Base-by-base conservation (phyloP, 495 filamentous ascomycete genomes). In the Corynascus novoguineensis region DNA sequence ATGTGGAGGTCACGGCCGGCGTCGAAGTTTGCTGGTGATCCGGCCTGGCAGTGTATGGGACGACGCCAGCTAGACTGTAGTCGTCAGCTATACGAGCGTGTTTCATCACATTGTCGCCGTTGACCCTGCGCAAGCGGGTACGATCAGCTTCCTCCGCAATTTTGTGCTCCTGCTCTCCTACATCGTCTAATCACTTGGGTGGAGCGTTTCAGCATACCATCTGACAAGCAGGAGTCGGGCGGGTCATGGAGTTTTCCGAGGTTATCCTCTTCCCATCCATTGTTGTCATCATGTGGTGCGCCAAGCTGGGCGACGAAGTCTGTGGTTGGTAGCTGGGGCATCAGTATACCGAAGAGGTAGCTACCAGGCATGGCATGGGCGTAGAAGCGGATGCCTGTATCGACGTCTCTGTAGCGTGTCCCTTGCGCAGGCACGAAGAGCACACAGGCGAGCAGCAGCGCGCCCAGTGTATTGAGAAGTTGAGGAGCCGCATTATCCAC, bases 301-400 rank as follows among this genome's bases (percentile, higher is more conserved):
- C 53, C 38, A 15, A 71, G 44, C 58, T 71, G 65, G n/a, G 59
- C 54, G 51, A 71, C 65, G 25, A 66, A 55, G 60, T 73, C 69
- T 41, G 59, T 48, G 7, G 49, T 44, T 24, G 42, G 56, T 31
- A 19, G 22, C 4, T 53, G 19, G 11, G 68, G 68, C 14, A 68
- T 38, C 21, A 64, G 56, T 12, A 72, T 52, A 29, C 62, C 69
- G 42, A 72, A 68, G 28, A 29, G 52, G 64, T 56, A 72, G 25
- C 55, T 58, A 10, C 53, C 51, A 2, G 28, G 10, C n/a, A 25
- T 40, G 44, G 41, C 32, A 46, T 60, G 58, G 49, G 65, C 65
- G 52, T 60, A 49, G 52, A 69, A 64, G 44, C 55, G 46, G 51
- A 67, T 64, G 19, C 55, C 59, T 3, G 64, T 69, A 38, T 49